Percentiles rank a stretch among this genome's conserved stretches.
Evolutionary conservation across 495 filamentous ascomycete genomes (phyloP).

Genomic region (Echria macrotheca): DNA sequence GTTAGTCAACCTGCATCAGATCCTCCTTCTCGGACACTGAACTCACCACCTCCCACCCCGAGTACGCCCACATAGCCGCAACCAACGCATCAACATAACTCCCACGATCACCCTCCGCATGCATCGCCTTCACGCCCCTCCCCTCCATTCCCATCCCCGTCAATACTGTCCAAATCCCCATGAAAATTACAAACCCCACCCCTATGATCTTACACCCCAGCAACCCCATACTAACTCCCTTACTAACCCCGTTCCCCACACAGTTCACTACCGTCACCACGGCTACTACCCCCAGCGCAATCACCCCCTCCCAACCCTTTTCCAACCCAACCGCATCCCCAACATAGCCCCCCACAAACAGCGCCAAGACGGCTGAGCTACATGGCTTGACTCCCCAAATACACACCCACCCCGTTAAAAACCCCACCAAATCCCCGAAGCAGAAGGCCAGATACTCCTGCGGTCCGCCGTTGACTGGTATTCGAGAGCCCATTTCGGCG

Average conservation of each 20-base stretch:
- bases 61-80: conserved; percentile 9
- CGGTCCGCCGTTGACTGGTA: conserved; percentile 40
- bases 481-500: conserved; percentile 36
- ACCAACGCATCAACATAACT: conserved; percentile 7
- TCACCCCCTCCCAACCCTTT: not conserved
- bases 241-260: conserved; percentile 3
- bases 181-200: conserved; percentile 5
- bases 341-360: conserved; percentile 10
- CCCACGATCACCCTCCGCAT: too few relatives aligned
- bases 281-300: conserved; percentile 3
- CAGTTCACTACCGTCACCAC: conserved; percentile 4
- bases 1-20: not conserved
- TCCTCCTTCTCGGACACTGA: too few relatives aligned
- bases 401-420: conserved; percentile 17
- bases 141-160: too few relatives aligned
- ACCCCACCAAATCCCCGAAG: conserved; percentile 32
- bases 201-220: conserved; percentile 2
- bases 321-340: not conserved
- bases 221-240: not conserved
- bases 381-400: conserved; percentile 8
- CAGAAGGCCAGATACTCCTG: conserved; percentile 37
- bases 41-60: conserved; percentile 9
- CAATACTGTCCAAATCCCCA: not conserved
- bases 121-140: too few relatives aligned
- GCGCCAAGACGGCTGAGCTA: conserved; percentile 1